A percentile compares a stretch with the other conserved stretches of the same genome.
Evolutionary conservation across 805 yeast species (phyloP).

Genomic region (Zygosaccharomyces bisporus): DNA sequence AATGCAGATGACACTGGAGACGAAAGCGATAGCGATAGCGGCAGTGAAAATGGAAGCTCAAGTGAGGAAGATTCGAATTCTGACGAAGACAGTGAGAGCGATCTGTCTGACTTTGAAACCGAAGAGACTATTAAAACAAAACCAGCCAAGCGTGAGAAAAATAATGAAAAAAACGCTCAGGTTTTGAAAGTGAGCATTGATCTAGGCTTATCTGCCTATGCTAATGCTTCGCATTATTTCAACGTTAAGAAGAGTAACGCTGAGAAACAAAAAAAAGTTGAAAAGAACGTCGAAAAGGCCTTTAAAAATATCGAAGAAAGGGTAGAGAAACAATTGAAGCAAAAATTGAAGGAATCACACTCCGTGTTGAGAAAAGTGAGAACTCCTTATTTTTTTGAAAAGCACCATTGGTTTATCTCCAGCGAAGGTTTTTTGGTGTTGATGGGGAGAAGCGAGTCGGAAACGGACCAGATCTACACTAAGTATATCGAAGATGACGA

Average conservation of each 20-base stretch:
- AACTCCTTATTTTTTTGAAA: conserved; percentile 85
- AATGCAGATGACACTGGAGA: conserved; percentile 28
- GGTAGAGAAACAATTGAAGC: conserved; percentile 66
- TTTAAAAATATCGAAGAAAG: conserved; percentile 77
- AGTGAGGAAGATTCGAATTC: conserved; percentile 21
- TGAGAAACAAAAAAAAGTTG: conserved; percentile 76
- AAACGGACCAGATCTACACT: conserved; percentile 74
- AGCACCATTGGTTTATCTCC: conserved; percentile 90
- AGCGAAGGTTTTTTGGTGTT: conserved; percentile 83
- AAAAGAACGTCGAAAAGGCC: conserved; percentile 70
- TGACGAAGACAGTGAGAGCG: conserved; percentile 16
- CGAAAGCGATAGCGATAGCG: conserved; percentile 35
- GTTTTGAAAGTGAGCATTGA: conserved; percentile 59
- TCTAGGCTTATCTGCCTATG: conserved; percentile 70
- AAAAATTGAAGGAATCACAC: conserved; percentile 55
- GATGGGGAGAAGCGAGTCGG: conserved; percentile 80
- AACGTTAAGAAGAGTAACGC: conserved; percentile 71
- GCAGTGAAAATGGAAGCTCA: conserved; percentile 17
- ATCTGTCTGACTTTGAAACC: conserved; percentile 20
- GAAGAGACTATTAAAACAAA: conserved; percentile 13
- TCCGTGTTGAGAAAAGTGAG: conserved; percentile 56
- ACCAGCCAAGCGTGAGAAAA: conserved; percentile 10
- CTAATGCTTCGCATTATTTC: conserved; percentile 81
- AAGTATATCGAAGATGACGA: conserved; percentile 75
- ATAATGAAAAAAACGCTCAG: conserved; percentile 16